Conservation (phyloP, 2,329 filamentous ascomycete genomes). For the Hortaea werneckii region DNA sequence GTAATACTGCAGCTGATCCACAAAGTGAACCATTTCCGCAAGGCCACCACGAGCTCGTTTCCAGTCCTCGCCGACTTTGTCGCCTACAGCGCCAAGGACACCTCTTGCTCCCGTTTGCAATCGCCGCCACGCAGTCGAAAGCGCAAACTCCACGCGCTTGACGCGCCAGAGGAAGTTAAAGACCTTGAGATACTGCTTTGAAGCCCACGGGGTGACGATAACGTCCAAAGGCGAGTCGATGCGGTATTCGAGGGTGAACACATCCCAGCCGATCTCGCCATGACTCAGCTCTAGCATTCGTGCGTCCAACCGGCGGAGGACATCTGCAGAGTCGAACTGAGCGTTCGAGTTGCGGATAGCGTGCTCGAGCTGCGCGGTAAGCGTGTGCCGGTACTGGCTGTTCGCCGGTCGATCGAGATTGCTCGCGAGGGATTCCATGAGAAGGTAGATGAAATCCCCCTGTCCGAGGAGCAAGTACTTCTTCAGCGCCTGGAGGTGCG, state of each 20-base stretch:
- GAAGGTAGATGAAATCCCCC: slow-evolving; percentile 89
- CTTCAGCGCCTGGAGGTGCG: slow-evolving; percentile 84
- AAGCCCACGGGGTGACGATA: slow-evolving; percentile 91
- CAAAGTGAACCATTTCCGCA: slow-evolving; percentile 97
- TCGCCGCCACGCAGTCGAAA: slow-evolving; percentile 83
- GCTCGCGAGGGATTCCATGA: slow-evolving; percentile 91
- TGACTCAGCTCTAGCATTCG: slow-evolving; percentile 95
- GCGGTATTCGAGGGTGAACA: slow-evolving; percentile 97
- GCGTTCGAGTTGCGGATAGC: slow-evolving; percentile 95
- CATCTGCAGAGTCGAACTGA: slow-evolving; percentile 86
- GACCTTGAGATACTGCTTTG: slow-evolving; percentile 92
- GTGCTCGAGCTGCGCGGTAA: slow-evolving; percentile 96
- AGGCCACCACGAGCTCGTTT: slow-evolving; percentile 79
- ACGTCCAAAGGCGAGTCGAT: slow-evolving; percentile 95
- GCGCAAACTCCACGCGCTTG: slow-evolving; percentile 91
- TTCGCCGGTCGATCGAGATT: slow-evolving; percentile 94
- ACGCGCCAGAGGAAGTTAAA: slow-evolving; percentile 99
- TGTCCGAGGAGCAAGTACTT: slow-evolving; percentile 90
- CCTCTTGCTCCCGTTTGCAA: slow-evolving; percentile 91
- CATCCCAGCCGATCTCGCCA: slow-evolving; percentile 97
- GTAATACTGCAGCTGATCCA: slow-evolving; percentile 95
- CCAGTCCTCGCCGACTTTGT: slow-evolving; percentile 57
- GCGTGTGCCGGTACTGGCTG: slow-evolving; percentile 87
- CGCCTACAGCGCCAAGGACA: slow-evolving; percentile 70
- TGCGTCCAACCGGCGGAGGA: slow-evolving; percentile 84